A percentile compares a stretch with the other conserved stretches of the same genome.
These are phyloP conservation scores for Tetramitus jugosus DNA, from an alignment of 208 protist genomes.

Conservation along the genomic window DNA sequence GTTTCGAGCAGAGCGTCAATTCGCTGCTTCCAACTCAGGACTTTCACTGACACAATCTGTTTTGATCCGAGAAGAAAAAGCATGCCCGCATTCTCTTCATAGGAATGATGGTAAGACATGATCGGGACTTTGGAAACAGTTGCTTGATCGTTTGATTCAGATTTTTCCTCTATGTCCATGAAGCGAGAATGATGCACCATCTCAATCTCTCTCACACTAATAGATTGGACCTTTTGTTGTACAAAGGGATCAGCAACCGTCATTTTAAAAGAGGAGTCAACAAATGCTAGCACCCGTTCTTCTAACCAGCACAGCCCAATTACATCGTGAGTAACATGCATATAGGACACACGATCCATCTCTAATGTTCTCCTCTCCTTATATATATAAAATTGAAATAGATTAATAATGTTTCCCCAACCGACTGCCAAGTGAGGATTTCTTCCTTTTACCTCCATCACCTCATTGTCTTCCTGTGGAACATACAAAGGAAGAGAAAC, in stretches of 20 bases:
- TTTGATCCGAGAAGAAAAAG: not conserved
- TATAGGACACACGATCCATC: not conserved
- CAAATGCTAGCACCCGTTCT: not conserved
- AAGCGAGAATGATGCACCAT: constrained; percentile 3
- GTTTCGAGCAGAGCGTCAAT: not conserved
- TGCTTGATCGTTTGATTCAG: not conserved
- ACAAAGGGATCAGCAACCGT: constrained; percentile 2
- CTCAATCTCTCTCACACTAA: not conserved
- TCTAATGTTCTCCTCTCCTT: not conserved
- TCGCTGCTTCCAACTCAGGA: not conserved
- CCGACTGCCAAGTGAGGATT: not conserved
- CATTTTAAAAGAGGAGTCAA: not conserved
- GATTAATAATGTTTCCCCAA: not conserved
- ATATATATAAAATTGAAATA: not conserved
- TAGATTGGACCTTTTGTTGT: not conserved
- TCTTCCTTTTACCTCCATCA: not conserved
- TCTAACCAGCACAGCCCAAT: not conserved
- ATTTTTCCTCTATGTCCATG: not conserved
- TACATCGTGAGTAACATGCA: not conserved
- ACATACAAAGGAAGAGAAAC: too few relatives aligned
- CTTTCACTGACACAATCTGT: not conserved
- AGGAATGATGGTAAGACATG: not conserved
- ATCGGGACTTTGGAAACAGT: too few relatives aligned
- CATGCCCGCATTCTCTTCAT: not conserved
- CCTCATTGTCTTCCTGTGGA: not conserved